Evolutionary conservation across 352 stramenopile genomes (phyloP), one percentile per base, ranked within the genome.

Genomic region (Globisporangium emineosum): DNA sequence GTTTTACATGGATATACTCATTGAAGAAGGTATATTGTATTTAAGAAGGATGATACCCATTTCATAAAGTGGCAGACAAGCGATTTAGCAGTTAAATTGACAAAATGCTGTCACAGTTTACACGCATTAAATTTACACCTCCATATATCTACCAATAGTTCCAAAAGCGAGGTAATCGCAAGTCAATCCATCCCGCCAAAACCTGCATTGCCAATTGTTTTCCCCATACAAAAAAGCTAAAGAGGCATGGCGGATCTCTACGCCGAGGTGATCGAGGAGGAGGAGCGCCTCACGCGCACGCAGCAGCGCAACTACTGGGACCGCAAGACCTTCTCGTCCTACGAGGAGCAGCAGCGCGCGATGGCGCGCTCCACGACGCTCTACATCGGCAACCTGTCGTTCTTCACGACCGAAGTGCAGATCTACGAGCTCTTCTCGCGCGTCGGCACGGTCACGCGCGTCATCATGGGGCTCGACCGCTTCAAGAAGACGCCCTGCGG

Each of bases 371-470:
- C 91, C 25, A 73, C 72, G 10, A 99, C 96, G 25, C 71, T 99
- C 25, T 99, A 99, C 75, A 82, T 99, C 37, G 97, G 97, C 51
- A 99, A 99, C 72, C 71, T 99, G 50, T 95, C 91, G 47, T 99
- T 99, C 76, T 98, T 97, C 65, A 99, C 97, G 23, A 96, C 91
- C 21, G 93, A 98, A 64, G 76, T 85, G 37, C 96, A 99, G 73
- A 95, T 99, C 62, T 93, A 93, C 70, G 89, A 97, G 70, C 83
- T 98, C 53, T 99, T 99, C 73, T 91, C 83, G 60, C 83, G 85
- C 67, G 86, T 98, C 47, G 97, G 97, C 51, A 86, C 86, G 21
- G 93, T 99, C 30, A 78, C 88, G 58, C 76, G 85, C 60, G 87
- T 99, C 9, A 96, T 98, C 57, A 97, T 99, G 90, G 97, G 97